Evolutionary conservation across 257 asterid species (phyloP).

Genomic region (Ophiorrhiza pumila): DNA sequence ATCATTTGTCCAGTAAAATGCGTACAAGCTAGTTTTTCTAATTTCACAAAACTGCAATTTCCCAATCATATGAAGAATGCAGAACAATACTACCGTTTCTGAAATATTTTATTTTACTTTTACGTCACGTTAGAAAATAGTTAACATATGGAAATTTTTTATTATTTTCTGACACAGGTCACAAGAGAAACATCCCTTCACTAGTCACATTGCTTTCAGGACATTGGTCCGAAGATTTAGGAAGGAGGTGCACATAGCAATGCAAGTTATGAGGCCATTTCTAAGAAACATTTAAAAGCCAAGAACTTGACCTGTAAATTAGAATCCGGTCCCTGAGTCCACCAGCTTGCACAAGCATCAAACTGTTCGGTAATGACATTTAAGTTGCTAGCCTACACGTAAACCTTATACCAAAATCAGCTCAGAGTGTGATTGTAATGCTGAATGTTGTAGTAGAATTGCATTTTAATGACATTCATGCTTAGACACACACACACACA

Average conservation of each 20-base stretch:
- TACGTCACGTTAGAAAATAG: no score
- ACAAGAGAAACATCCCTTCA: no score
- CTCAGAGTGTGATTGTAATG: conserved; percentile 8
- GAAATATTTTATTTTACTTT: no score
- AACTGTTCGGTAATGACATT: conserved; percentile 69
- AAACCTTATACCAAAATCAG: conserved; percentile 24
- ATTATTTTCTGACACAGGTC: no score
- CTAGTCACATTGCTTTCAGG: no score
- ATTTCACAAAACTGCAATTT: not conserved
- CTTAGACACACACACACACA: not conserved
- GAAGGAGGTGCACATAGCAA: not conserved
- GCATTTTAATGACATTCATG: not conserved
- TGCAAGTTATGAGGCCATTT: conserved; percentile 2
- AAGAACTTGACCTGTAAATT: conserved; percentile 76
- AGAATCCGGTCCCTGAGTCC: conserved; percentile 98
- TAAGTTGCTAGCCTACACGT: conserved; percentile 38
- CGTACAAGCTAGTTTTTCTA: not conserved
- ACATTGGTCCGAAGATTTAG: no score
- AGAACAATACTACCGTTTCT: not conserved
- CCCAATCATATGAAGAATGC: not conserved
- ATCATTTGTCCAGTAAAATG: not conserved
- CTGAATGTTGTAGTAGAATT: not conserved
- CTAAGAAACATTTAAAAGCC: conserved; percentile 18
- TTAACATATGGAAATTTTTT: no score
- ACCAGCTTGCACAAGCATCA: conserved; percentile 99